Evolutionary conservation across 202 grass and related monocot genomes (phyloP), one percentile per base, ranked within the genome.

Genomic region (Saccharum hybrid): DNA sequence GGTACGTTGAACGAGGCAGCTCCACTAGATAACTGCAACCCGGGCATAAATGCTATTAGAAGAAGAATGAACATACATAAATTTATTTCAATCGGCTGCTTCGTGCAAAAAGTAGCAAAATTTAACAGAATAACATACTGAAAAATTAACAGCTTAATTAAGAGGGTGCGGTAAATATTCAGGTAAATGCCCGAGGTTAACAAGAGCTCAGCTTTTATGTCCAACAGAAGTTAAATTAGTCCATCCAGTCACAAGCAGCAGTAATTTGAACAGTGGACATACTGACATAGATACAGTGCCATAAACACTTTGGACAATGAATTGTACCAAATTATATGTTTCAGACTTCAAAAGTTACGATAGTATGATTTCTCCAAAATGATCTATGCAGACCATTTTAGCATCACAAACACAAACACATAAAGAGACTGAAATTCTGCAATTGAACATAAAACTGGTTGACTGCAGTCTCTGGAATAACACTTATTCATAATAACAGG

Each of bases 31-130:
- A 71, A 13, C 52, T 72, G 28, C 68, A 81, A 57, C 4, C 28
- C 39, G 15, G 62, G 79, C 46, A 54, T 14, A 82, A 80, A 83
- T 39, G 75, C 6, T 37, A 57, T 59, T 31, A 69, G 33, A 65
- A 39, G 56, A 38, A 63, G 54, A 75, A 64, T 16, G 5, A 23
- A 38, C 15, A 36, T 5, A 6, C 22, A 70, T 11, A 78, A 62
- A 74, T 46, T 56, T 78, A n/a, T 74, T 38, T 41, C 18, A 42
- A 8, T 26, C 10, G 72, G 30, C 16, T 61, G 19, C 46, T 54
- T 63, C 41, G 38, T 13, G 19, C 63, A 19, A 61, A 40, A 10
- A 5, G 18, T 59, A 46, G 12, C 5, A 39, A 31, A 74, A 51
- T 2, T 39, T 42, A 43, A 18, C 9, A 64, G 14, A 74, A 54